Evolutionary conservation across 805 yeast species (phyloP).

Genomic region (Maudiozyma serrabonitensis): DNA sequence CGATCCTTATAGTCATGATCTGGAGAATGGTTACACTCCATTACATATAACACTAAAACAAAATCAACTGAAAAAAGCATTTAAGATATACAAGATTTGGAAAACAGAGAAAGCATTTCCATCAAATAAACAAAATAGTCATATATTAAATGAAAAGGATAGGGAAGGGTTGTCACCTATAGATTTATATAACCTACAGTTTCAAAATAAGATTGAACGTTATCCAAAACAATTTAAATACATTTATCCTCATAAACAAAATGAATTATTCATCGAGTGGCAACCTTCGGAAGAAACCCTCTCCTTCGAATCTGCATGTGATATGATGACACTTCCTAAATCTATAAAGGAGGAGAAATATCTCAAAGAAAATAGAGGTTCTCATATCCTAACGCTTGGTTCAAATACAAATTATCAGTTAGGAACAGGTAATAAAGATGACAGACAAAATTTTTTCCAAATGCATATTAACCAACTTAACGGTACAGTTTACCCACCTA

Average conservation of each 20-base stretch:
- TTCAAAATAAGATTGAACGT: slow-evolving; percentile 3
- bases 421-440: slow-evolving; percentile 57
- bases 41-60: slow-evolving; percentile 50
- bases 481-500: slow-evolving; percentile 2
- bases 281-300: neutral
- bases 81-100: slow-evolving; percentile 21
- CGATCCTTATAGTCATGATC: slow-evolving; percentile 43
- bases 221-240: slow-evolving; percentile 8
- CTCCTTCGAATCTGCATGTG: neutral
- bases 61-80: slow-evolving; percentile 27
- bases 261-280: slow-evolving; percentile 3
- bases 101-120: slow-evolving; percentile 16
- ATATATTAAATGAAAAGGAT: slow-evolving; percentile 45
- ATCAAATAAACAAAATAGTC: slow-evolving; percentile 15
- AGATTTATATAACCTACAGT: slow-evolving; percentile 38
- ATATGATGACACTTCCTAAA: slow-evolving; percentile 5
- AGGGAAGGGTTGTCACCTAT: slow-evolving; percentile 64
- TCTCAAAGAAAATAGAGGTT: slow-evolving; percentile 38
- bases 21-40: slow-evolving; percentile 75
- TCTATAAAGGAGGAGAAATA: neutral
- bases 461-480: slow-evolving; percentile 28
- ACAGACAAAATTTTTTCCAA: slow-evolving; percentile 37
- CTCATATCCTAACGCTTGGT: slow-evolving; percentile 53
- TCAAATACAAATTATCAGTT: slow-evolving; percentile 51
- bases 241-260: neutral